phyloP scores from a whole-genome alignment of 208 protist genomes.

The Leishmania martiniquensis region DNA sequence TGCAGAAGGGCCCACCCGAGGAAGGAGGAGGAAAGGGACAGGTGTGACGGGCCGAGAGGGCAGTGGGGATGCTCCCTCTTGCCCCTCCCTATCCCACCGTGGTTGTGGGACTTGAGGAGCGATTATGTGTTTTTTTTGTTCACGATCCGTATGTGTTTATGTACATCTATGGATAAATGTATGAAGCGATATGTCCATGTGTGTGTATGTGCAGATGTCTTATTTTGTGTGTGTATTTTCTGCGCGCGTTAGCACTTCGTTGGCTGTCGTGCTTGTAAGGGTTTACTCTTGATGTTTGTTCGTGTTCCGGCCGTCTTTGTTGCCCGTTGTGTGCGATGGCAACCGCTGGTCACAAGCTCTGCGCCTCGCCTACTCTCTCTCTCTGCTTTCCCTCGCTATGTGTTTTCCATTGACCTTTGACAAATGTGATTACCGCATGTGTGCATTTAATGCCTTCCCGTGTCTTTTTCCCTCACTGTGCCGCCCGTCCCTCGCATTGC shows the following conservation, averaged over 20 bases:
- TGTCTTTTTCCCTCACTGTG: background rate
- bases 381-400: background rate
- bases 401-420: background rate
- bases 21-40: background rate
- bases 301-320: background rate
- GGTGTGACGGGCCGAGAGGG: background rate
- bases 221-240: background rate
- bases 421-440: background rate
- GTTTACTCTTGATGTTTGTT: background rate
- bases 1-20: background rate
- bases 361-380: background rate
- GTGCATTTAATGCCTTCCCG: no score
- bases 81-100: background rate
- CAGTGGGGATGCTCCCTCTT: background rate
- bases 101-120: background rate
- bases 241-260: background rate
- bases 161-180: background rate
- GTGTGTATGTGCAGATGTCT: background rate
- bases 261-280: background rate
- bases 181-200: background rate
- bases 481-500: no score
- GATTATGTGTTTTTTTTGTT: background rate
- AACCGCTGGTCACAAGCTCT: background rate
- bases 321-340: background rate
- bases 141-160: background rate